Base-by-base conservation (phyloP, 352 stramenopile species). In the Globisporangium spinosum region DNA sequence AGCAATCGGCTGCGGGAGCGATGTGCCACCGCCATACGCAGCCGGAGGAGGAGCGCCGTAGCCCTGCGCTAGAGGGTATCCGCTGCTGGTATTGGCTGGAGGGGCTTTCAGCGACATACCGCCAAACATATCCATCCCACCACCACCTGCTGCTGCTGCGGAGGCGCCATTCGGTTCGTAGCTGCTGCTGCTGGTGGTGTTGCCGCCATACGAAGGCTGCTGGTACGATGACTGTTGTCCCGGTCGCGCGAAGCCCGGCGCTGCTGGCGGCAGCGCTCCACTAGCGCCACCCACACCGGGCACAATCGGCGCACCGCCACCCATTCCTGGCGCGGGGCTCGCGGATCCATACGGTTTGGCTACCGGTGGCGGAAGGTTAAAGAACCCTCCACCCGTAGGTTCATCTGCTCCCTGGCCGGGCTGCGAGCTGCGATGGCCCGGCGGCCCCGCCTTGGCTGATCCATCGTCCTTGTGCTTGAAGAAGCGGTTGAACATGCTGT, bases 391-490 rank as follows among this genome's bases (percentile, higher is more conserved):
- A 32, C 85, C 87, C 8, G 71, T 69, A 8, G 72, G 79, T 25
- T 79, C 72, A 17, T 87, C 77, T 4, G 40, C 59, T 35, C 64
- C 57, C 8, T 59, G 47, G 7, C 70, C 66, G 0, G 70, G 34
- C 22, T 78, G 71, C n/a, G 72, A 68, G 56, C 71, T 70, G 27
- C 82, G 85, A 74, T 89, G 83, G 35, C 82, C 85, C 12, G 79
- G 77, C 17, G 85, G 83, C 0, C 81, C 79, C 25, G 65, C 70
- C 76, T 70, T 70, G 6, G 65, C 55, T n/a, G 90, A 91, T 29
- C 77, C 77, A 70, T 93, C 83, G 22, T 92, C 81, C 62, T 93
- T 93, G 71, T 90, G 90, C 76, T 91, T 93, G 57, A 91, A 93
- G 67, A 95, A 91, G 17, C 87, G 83, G 27, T 71, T 72, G 54